These are phyloP conservation scores for Firmiana major DNA, from an alignment of 345 rosid species.

Conservation along the genomic window DNA sequence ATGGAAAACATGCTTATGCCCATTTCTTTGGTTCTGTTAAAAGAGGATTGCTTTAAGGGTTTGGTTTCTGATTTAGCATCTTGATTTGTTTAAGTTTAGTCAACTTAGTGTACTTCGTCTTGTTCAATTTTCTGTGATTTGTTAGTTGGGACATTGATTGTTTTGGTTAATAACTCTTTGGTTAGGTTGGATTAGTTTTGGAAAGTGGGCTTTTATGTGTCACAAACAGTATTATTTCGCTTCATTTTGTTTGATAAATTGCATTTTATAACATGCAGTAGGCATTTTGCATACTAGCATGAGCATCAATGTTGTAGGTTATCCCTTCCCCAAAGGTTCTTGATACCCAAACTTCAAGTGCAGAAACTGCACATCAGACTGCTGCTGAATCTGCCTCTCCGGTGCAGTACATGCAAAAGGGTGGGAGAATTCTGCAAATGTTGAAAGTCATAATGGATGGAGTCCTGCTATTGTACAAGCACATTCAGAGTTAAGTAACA, in stretches of 20 bases:
- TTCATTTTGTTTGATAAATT: background rate
- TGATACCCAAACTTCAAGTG: slow-evolving; percentile 15
- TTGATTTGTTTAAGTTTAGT: background rate
- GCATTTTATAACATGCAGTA: background rate
- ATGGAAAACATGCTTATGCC: background rate
- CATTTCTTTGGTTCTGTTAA: background rate
- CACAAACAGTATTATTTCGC: background rate
- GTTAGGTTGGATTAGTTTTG: background rate
- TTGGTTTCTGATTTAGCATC: background rate
- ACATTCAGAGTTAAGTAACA: no score
- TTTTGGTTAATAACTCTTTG: background rate
- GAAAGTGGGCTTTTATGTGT: background rate
- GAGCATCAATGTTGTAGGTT: slow-evolving; percentile 24
- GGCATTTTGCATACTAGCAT: background rate
- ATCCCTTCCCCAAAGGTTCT: slow-evolving; percentile 11
- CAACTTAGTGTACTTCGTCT: background rate
- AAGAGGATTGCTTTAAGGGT: background rate
- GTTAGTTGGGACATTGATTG: background rate
- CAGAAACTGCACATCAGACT: slow-evolving; percentile 18
- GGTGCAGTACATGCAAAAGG: slow-evolving; percentile 26
- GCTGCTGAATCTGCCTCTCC: slow-evolving; percentile 16
- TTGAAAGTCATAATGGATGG: no score
- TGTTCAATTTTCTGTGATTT: background rate
- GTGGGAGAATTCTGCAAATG: slow-evolving; percentile 29
- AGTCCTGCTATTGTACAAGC: no score